phyloP scores from a whole-genome alignment of 2,329 filamentous ascomycete genomes.

The Penicillium verrucosum region DNA sequence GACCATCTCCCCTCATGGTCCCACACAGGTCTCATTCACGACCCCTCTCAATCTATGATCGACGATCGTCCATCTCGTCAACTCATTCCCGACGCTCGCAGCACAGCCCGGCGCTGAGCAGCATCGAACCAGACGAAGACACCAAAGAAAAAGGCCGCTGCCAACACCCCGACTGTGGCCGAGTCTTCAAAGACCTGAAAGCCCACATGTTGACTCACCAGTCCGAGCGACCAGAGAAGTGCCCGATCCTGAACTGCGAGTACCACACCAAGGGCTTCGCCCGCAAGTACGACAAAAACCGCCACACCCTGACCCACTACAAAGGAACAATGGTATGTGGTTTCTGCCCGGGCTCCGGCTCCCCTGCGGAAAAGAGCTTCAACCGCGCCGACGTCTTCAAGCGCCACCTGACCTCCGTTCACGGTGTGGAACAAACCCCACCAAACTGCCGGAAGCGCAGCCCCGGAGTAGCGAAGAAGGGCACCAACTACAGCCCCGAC shows the following conservation, averaged over 20 bases:
- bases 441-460: slow-evolving; percentile 84
- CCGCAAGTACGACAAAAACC: slow-evolving; percentile 93
- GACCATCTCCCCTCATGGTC: slow-evolving; percentile 63
- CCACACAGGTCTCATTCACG: slow-evolving; percentile 56
- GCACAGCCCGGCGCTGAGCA: slow-evolving; percentile 58
- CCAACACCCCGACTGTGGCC: slow-evolving; percentile 78
- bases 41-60: slow-evolving; percentile 45
- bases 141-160: slow-evolving; percentile 65
- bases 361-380: slow-evolving; percentile 88
- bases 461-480: slow-evolving; percentile 55
- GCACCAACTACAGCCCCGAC: slow-evolving; percentile 69
- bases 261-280: slow-evolving; percentile 92
- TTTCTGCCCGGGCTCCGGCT: slow-evolving; percentile 86
- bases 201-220: slow-evolving; percentile 95
- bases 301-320: slow-evolving; percentile 91
- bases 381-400: slow-evolving; percentile 96
- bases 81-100: slow-evolving; percentile 64
- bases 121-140: slow-evolving; percentile 62
- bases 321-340: slow-evolving; percentile 97
- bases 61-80: slow-evolving; percentile 68
- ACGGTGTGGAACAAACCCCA: slow-evolving; percentile 87
- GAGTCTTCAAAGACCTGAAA: slow-evolving; percentile 85
- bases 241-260: slow-evolving; percentile 85
- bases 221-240: slow-evolving; percentile 87
- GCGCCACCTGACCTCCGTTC: slow-evolving; percentile 83